phyloP scores from a whole-genome alignment of 2,329 filamentous ascomycete species.

The Xylariaceae sp. region DNA sequence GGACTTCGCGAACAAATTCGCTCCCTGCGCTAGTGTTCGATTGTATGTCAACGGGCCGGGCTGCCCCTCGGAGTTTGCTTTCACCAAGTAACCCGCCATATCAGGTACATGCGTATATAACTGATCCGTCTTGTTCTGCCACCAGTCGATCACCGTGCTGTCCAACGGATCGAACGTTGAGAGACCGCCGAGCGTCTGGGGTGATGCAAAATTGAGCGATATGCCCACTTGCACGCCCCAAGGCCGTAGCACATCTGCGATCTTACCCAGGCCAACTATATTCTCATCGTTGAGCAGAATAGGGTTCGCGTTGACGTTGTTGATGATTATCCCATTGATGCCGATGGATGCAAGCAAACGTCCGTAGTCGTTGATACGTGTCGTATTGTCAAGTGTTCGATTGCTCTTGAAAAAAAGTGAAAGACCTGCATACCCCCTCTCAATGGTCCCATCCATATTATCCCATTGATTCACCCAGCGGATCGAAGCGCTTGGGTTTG shows the following conservation, averaged over 20 bases:
- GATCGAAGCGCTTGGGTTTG: constrained; percentile 49
- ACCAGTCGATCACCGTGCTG: constrained; percentile 57
- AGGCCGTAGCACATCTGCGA: constrained; percentile 65
- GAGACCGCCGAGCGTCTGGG: constrained; percentile 53
- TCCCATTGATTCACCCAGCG: constrained; percentile 75
- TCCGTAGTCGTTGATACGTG: constrained; percentile 60
- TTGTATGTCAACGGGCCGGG: constrained; percentile 69
- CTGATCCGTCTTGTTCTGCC: constrained; percentile 56
- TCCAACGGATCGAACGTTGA: constrained; percentile 65
- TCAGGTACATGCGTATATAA: constrained; percentile 64
- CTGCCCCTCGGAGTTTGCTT: constrained; percentile 71
- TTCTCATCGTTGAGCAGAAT: constrained; percentile 54
- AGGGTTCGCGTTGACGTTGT: constrained; percentile 70
- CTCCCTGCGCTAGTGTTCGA: constrained; percentile 64
- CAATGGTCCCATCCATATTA: constrained; percentile 65
- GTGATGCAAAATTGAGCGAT: constrained; percentile 67
- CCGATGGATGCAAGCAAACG: constrained; percentile 65
- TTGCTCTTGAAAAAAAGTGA: constrained; percentile 68
- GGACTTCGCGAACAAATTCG: constrained; percentile 64
- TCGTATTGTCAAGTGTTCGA: constrained; percentile 54
- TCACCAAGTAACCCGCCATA: constrained; percentile 66
- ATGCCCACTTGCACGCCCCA: constrained; percentile 65
- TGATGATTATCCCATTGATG: constrained; percentile 65
- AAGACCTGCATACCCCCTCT: constrained; percentile 64
- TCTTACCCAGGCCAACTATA: constrained; percentile 57